These are phyloP conservation scores for Fusarium setosum DNA, from an alignment of 2,329 filamentous ascomycete species.

Conservation along the genomic window DNA sequence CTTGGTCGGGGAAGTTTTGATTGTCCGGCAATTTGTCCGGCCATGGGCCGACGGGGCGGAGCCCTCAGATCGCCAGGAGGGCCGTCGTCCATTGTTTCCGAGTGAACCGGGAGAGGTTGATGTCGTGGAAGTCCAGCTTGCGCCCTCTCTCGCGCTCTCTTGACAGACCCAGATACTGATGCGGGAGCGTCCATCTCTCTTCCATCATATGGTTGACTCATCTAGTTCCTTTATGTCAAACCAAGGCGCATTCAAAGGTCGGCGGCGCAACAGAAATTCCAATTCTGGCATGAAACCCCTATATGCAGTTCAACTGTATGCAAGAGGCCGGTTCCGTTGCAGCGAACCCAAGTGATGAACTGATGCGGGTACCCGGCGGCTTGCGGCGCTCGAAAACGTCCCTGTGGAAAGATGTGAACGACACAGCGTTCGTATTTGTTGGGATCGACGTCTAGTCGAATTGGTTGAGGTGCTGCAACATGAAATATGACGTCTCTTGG, in stretches of 20 bases:
- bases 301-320: slow-evolving; percentile 38
- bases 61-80: slow-evolving; percentile 38
- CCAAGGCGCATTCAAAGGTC: slow-evolving; percentile 32
- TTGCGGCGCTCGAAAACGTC: slow-evolving; percentile 19
- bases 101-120: slow-evolving; percentile 30
- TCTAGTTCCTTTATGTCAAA: slow-evolving; percentile 52
- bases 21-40: slow-evolving; percentile 25
- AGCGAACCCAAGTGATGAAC: slow-evolving; percentile 21
- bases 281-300: slow-evolving; percentile 21
- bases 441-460: slow-evolving; percentile 37
- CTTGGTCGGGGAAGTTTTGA: slow-evolving; percentile 31
- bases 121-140: slow-evolving; percentile 52
- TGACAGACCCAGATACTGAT: slow-evolving; percentile 60
- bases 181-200: slow-evolving; percentile 61
- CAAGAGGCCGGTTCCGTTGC: slow-evolving; percentile 33
- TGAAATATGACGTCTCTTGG: slow-evolving; percentile 34
- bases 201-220: slow-evolving; percentile 68
- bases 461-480: slow-evolving; percentile 38
- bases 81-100: slow-evolving; percentile 44
- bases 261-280: slow-evolving; percentile 24
- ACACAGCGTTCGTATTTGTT: slow-evolving; percentile 37
- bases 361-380: slow-evolving; percentile 28
- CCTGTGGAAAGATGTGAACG: slow-evolving; percentile 16
- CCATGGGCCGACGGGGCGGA: slow-evolving; percentile 44
- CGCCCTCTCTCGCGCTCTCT: slow-evolving; percentile 65